Conservation (phyloP, 192 early-diverging fungal species). For the Phlyctochytrium arcticum region DNA sequence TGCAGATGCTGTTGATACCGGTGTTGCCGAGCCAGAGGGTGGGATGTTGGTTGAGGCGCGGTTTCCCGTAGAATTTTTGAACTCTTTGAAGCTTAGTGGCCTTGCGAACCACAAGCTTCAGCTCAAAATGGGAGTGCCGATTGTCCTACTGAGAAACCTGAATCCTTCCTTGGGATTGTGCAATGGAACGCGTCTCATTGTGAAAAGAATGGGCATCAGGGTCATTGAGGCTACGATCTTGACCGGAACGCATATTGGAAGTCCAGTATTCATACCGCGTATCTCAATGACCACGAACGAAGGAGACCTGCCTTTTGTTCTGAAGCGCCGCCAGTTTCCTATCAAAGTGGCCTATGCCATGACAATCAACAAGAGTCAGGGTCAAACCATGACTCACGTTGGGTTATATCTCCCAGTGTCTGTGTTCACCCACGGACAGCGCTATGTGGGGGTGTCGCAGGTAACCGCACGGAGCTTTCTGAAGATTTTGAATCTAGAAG, state of each 20-base stretch:
- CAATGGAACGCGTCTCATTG: neutral
- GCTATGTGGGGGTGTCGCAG: too few species aligned
- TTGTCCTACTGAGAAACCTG: neutral
- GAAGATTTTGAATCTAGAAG: too few species aligned
- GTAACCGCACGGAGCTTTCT: too few species aligned
- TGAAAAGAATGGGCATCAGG: neutral
- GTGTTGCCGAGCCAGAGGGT: too few species aligned
- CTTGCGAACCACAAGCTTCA: neutral
- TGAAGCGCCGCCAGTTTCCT: neutral
- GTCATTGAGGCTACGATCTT: neutral
- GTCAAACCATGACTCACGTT: neutral
- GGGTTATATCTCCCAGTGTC: neutral
- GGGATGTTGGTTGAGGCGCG: too few species aligned
- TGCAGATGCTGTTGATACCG: too few species aligned
- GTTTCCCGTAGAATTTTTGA: too few species aligned
- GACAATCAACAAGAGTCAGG: neutral
- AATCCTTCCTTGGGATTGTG: too few species aligned
- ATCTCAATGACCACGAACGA: neutral
- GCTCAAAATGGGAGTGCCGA: neutral
- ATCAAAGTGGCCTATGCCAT: neutral
- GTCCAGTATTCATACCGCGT: neutral
- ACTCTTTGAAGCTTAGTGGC: neutral
- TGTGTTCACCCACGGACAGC: too few species aligned
- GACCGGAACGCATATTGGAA: neutral
- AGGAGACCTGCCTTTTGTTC: neutral